Evolutionary conservation across 805 yeast genomes (phyloP), one percentile per base, ranked within the genome.

Genomic region (Suhomyces canberraensis): DNA sequence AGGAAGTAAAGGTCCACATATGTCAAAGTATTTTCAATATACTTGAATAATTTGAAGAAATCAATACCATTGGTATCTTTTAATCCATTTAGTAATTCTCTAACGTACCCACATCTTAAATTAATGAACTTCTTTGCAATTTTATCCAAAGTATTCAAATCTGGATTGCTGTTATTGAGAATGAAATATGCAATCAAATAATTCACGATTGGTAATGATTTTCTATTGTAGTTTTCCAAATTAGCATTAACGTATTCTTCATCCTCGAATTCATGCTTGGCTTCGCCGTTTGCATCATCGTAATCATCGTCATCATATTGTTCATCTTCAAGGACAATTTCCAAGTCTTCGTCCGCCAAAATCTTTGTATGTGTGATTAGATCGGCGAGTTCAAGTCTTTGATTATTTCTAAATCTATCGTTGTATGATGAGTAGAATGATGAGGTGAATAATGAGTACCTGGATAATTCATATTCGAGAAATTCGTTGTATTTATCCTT

Each of bases 21-120:
- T 3, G 45, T 51, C 37, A 54, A 54, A 0, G 74, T 64, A 22
- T 56, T 58, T 44, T 67, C 71, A 20, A 62, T 40, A 31, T 44
- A 66, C 40, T 53, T 58, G 37, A 64, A 52, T 5, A 65, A 39
- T 16, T 46, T 47, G 21, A 50, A 51, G 39, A 61, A 61, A 36
- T 61, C 51, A 14, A 63, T 38, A 21, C 49, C 22, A 11, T 22
- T 18, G 25, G 29, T 9, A 8, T 24, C 3, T 20, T 9, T 18
- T n/a, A 8, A n/a, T 4, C 14, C 14, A 39, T 21, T 13, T 16
- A 53, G 33, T 9, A 54, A 21, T 1, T 26, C 11, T 14, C 41
- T 16, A 4, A 64, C 37, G 39, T 51, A 51, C 2, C 39, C 29
- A 28, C 30, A 42, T 27, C 72, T 48, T 25, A 62, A 37, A 5